Evolutionary conservation across 345 rosid species (phyloP).

Genomic region (Gynandropsis gynandra): DNA sequence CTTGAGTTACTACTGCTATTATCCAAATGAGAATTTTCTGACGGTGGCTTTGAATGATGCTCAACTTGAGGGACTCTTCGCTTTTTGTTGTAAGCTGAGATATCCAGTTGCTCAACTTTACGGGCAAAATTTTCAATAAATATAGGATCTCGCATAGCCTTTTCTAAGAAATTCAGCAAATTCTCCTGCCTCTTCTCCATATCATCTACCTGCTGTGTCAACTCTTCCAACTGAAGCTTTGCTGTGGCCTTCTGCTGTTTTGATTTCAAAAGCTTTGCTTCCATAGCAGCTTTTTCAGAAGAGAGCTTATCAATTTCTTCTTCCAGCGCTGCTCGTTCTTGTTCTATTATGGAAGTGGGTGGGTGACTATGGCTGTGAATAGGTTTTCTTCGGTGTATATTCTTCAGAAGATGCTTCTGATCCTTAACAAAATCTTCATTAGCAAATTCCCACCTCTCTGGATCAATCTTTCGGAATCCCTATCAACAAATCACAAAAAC

Average conservation of each 20-base stretch:
- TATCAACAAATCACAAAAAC: conserved; percentile 24
- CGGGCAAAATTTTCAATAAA: conserved; percentile 53
- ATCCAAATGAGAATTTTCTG: conserved; percentile 52
- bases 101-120: conserved; percentile 62
- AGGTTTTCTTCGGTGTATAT: conserved; percentile 80
- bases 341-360: conserved; percentile 41
- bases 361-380: conserved; percentile 88
- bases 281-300: conserved; percentile 57
- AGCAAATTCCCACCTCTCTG: conserved; percentile 87
- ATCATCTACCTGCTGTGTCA: conserved; percentile 38
- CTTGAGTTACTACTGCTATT: conserved; percentile 50
- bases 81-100: conserved; percentile 67
- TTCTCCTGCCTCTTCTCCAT: conserved; percentile 68
- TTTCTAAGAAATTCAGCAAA: conserved; percentile 46
- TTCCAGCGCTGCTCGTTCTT: conserved; percentile 61
- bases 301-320: conserved; percentile 67
- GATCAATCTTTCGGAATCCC: conserved; percentile 94
- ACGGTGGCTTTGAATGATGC: conserved; percentile 41
- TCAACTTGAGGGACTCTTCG: conserved; percentile 68
- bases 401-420: conserved; percentile 85
- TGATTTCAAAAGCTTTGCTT: conserved; percentile 47
- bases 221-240: conserved; percentile 54
- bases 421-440: conserved; percentile 82
- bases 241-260: conserved; percentile 50
- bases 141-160: conserved; percentile 44